Conservation (phyloP, 1,284 basidiomycete genomes). For the Cystobasidium slooffiae region DNA sequence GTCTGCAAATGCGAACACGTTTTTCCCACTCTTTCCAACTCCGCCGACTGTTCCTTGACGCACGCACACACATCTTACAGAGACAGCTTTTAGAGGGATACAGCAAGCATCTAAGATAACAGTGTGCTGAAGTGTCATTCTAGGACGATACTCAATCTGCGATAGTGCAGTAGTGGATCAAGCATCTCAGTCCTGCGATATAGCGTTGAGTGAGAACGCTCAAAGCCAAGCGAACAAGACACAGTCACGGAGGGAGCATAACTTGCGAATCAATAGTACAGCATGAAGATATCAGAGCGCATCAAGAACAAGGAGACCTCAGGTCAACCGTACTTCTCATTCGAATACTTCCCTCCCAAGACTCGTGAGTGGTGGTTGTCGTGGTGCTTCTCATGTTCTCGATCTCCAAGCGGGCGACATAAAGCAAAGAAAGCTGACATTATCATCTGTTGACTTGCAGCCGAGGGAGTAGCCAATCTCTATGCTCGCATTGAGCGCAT, state of each 20-base stretch:
- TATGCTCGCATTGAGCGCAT: constrained; percentile 98
- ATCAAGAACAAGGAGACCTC: constrained; percentile 35
- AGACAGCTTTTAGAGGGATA: not conserved
- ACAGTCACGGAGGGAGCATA: too few species aligned
- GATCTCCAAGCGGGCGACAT: not conserved
- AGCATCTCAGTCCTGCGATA: too few species aligned
- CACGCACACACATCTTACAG: constrained; percentile 1
- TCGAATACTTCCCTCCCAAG: constrained; percentile 44
- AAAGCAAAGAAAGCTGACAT: not conserved
- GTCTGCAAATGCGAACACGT: constrained; percentile 1
- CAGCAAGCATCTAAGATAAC: not conserved
- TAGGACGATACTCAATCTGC: too few species aligned
- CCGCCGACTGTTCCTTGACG: constrained; percentile 11
- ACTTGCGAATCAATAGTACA: not conserved
- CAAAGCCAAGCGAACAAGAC: too few species aligned
- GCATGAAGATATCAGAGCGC: constrained; percentile 41
- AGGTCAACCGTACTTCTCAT: constrained; percentile 38
- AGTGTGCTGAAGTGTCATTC: too few species aligned
- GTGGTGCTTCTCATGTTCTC: not conserved
- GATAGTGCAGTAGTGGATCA: too few species aligned
- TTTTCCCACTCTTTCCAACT: not conserved
- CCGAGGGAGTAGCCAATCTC: constrained; percentile 87
- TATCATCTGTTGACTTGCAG: constrained; percentile 4
- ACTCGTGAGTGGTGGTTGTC: constrained; percentile 17
- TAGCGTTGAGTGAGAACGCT: too few species aligned